A percentile compares a stretch with the other conserved stretches of the same genome.
Evolutionary conservation across 2,329 filamentous ascomycete genomes (phyloP).

Genomic region (Penicillium rolfsii): DNA sequence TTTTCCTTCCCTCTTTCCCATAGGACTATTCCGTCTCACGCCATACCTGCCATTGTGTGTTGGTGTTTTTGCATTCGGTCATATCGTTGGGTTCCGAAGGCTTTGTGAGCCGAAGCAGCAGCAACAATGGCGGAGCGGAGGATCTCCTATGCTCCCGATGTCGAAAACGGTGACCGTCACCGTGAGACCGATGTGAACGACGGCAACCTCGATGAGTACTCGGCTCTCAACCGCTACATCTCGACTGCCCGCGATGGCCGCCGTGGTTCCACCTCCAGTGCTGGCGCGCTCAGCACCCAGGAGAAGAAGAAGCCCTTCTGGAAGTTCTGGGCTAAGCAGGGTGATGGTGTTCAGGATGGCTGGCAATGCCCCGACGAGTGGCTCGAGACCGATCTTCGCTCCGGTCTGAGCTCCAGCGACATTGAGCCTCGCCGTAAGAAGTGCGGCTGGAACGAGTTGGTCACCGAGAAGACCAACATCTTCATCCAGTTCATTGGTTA

Average conservation of each 20-base stretch:
- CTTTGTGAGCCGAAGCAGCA: slow-evolving; percentile 44
- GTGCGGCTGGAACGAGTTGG: slow-evolving; percentile 72
- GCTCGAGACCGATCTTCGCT: slow-evolving; percentile 68
- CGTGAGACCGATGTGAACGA: slow-evolving; percentile 36
- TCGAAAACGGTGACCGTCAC: slow-evolving; percentile 47
- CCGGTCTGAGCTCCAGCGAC: slow-evolving; percentile 62
- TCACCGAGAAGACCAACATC: slow-evolving; percentile 75
- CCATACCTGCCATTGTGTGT: slow-evolving; percentile 41
- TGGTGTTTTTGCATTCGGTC: slow-evolving; percentile 42
- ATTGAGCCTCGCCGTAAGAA: slow-evolving; percentile 68
- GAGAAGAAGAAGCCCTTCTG: slow-evolving; percentile 60
- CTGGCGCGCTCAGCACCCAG: slow-evolving; percentile 46
- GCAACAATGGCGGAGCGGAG: slow-evolving; percentile 51
- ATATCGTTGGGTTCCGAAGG: slow-evolving; percentile 42
- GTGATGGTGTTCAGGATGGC: slow-evolving; percentile 33
- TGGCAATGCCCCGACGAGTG: slow-evolving; percentile 65
- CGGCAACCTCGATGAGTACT: slow-evolving; percentile 61
- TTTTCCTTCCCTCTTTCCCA: slow-evolving; percentile 26
- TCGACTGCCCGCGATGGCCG: slow-evolving; percentile 65
- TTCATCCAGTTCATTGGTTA: slow-evolving; percentile 74
- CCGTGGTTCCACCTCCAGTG: slow-evolving; percentile 53
- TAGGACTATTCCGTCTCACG: slow-evolving; percentile 46
- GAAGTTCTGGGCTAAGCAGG: slow-evolving; percentile 56
- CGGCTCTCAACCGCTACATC: slow-evolving; percentile 68
- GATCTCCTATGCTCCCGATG: slow-evolving; percentile 50